Evolutionary conservation across 2,329 filamentous ascomycete species (phyloP).

Genomic region (Neofusicoccum cordaticola): DNA sequence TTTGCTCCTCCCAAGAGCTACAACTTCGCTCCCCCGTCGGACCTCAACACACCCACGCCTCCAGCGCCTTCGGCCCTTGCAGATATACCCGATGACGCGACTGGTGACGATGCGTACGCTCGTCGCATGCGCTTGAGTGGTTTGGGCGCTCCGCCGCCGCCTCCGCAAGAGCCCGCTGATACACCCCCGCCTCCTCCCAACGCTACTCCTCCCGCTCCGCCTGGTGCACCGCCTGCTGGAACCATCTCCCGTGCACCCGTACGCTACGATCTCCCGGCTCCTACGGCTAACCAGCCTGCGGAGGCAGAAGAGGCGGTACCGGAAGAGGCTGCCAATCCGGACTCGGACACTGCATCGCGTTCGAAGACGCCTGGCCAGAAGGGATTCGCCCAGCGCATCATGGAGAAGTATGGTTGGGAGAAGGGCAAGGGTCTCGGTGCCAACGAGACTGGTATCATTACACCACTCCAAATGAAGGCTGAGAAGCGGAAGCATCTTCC

Average conservation of each 20-base stretch:
- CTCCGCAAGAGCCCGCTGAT: slow-evolving; percentile 22
- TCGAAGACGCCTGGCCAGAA: slow-evolving; percentile 73
- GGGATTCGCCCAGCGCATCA: slow-evolving; percentile 81
- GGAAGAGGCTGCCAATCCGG: slow-evolving; percentile 13
- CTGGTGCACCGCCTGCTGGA: slow-evolving; percentile 38
- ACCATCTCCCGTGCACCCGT: slow-evolving; percentile 77
- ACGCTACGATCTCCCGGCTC: slow-evolving; percentile 61
- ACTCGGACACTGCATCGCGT: slow-evolving; percentile 43
- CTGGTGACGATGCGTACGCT: slow-evolving; percentile 68
- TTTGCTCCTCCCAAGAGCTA: slow-evolving; percentile 50
- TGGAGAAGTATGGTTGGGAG: slow-evolving; percentile 92
- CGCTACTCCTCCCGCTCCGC: slow-evolving; percentile 29
- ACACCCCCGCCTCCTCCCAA: slow-evolving; percentile 10
- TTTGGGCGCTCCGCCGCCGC: slow-evolving; percentile 27
- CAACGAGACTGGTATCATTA: slow-evolving; percentile 75
- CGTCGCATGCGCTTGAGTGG: slow-evolving; percentile 58
- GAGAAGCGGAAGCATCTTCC: slow-evolving; percentile 79
- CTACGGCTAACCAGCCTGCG: slow-evolving; percentile 44
- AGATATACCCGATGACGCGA: slow-evolving; percentile 50
- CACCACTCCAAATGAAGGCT: slow-evolving; percentile 67
- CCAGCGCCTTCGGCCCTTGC: slow-evolving; percentile 23
- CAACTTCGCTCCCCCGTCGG: slow-evolving; percentile 51
- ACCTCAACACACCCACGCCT: slow-evolving; percentile 33
- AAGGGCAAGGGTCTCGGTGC: slow-evolving; percentile 86
- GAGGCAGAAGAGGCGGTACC: slow-evolving; percentile 46